These are phyloP conservation scores for Paspalum notatum DNA, from an alignment of 176 grass and related monocot species.

Conservation along the genomic window DNA sequence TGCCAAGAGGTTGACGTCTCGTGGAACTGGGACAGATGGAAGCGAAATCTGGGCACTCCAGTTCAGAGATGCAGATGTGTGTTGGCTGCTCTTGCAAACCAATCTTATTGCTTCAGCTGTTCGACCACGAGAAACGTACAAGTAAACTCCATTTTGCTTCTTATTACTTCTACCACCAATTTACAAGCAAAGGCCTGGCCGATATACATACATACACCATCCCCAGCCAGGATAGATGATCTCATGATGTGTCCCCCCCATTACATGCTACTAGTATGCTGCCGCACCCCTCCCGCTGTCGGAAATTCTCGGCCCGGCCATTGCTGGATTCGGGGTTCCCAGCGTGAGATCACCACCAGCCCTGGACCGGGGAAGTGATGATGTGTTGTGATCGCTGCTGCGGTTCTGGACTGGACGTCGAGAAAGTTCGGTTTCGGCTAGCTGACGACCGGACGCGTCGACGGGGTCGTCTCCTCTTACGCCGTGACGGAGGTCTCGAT, in stretches of 20 bases:
- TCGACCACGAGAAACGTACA: slow-evolving; percentile 17
- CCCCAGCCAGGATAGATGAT: background rate
- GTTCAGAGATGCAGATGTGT: slow-evolving; percentile 3
- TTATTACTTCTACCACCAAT: slow-evolving; percentile 49
- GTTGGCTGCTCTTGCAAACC: slow-evolving; percentile 3
- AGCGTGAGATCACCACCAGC: slow-evolving; percentile 35
- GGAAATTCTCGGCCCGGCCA: slow-evolving; percentile 34
- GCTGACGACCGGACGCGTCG: slow-evolving; percentile 15
- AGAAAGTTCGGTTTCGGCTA: background rate
- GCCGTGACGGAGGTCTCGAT: slow-evolving; percentile 91
- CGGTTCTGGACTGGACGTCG: background rate
- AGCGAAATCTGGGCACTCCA: slow-evolving; percentile 4
- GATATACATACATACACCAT: slow-evolving; percentile 28
- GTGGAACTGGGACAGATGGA: slow-evolving; percentile 27
- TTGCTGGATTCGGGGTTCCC: slow-evolving; percentile 20
- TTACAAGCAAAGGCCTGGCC: slow-evolving; percentile 52
- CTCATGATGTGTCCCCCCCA: background rate
- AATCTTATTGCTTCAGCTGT: slow-evolving; percentile 15
- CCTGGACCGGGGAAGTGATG: background rate
- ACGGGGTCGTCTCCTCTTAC: slow-evolving; percentile 42
- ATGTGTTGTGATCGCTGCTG: background rate
- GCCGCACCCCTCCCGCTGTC: slow-evolving; percentile 29
- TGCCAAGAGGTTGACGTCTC: slow-evolving; percentile 29
- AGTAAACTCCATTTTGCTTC: slow-evolving; percentile 38
- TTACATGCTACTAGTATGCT: slow-evolving; percentile 7